Conservation (phyloP, 768 basidiomycete genomes). For the Nidula microcarpa region DNA sequence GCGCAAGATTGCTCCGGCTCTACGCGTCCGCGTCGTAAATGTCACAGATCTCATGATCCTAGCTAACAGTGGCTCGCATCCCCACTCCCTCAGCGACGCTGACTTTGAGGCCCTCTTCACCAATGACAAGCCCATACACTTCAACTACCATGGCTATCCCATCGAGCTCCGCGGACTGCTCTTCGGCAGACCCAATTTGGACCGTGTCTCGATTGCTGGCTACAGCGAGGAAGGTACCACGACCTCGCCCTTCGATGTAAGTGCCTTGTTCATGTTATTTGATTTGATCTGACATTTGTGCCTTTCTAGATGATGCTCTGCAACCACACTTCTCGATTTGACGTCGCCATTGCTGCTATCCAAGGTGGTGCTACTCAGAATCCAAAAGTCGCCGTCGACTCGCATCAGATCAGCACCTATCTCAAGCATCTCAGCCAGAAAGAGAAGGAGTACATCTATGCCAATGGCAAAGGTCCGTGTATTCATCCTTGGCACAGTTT, state of each 20-base stretch:
- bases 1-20: slow-evolving; percentile 59
- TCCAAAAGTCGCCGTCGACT: slow-evolving; percentile 48
- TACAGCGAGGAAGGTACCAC: slow-evolving; percentile 77
- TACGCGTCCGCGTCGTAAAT: slow-evolving; percentile 86
- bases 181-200: slow-evolving; percentile 48
- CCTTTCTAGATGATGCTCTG: slow-evolving; percentile 66
- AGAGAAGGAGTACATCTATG: slow-evolving; percentile 59
- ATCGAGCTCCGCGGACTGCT: slow-evolving; percentile 67
- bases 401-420: slow-evolving; percentile 53
- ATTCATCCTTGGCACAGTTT: background rate
- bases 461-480: slow-evolving; percentile 46
- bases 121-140: slow-evolving; percentile 59
- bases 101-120: slow-evolving; percentile 76
- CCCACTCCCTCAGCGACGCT: slow-evolving; percentile 62
- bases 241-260: slow-evolving; percentile 76
- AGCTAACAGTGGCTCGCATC: slow-evolving; percentile 63
- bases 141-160: slow-evolving; percentile 86
- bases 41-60: slow-evolving; percentile 90
- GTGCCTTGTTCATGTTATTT: slow-evolving; percentile 14
- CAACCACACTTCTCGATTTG: slow-evolving; percentile 65
- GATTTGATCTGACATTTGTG: background rate
- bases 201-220: slow-evolving; percentile 55
- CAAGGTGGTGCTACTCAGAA: slow-evolving; percentile 52
- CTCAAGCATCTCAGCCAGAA: slow-evolving; percentile 60
- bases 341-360: slow-evolving; percentile 61